Evolutionary conservation across 1,284 basidiomycete genomes (phyloP).

Genomic region (Baeospora myosura): DNA sequence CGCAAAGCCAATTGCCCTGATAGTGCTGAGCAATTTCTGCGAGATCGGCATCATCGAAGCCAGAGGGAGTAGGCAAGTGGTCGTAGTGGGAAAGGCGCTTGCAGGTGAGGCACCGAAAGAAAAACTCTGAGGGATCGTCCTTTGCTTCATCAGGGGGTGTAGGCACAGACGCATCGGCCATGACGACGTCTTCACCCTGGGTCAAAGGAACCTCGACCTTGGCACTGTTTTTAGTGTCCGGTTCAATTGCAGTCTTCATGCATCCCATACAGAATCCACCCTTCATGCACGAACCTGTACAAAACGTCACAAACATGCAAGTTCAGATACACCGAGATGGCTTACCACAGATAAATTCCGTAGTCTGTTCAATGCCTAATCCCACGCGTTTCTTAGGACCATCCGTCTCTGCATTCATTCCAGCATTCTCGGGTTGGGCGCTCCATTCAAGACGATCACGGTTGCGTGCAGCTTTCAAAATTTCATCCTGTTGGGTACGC

Average conservation of each 20-base stretch:
- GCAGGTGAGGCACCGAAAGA: slow-evolving; percentile 64
- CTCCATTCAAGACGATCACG: slow-evolving; percentile 39
- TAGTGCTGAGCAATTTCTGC: slow-evolving; percentile 55
- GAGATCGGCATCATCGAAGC: slow-evolving; percentile 28
- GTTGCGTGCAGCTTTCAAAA: slow-evolving; percentile 55
- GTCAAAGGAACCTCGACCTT: background rate
- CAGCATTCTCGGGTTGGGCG: slow-evolving; percentile 19
- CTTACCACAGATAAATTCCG: slow-evolving; percentile 70
- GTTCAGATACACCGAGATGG: background rate
- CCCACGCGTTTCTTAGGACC: slow-evolving; percentile 31
- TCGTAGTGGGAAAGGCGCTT: slow-evolving; percentile 75
- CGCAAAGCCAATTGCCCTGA: slow-evolving; percentile 72
- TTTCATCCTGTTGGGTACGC: slow-evolving; percentile 59
- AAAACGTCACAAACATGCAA: background rate
- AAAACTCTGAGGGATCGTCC: background rate
- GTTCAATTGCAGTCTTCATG: slow-evolving; percentile 45
- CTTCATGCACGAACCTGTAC: slow-evolving; percentile 54
- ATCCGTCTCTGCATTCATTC: slow-evolving; percentile 18
- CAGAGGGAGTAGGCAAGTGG: slow-evolving; percentile 46
- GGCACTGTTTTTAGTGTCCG: slow-evolving; percentile 14
- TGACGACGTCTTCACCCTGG: slow-evolving; percentile 24
- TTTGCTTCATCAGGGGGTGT: slow-evolving; percentile 20
- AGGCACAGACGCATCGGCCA: slow-evolving; percentile 15
- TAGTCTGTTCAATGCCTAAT: slow-evolving; percentile 54
- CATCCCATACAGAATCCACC: slow-evolving; percentile 76